A percentile compares a stretch with the other conserved stretches of the same genome.
Evolutionary conservation across 2,329 filamentous ascomycete genomes (phyloP).

Genomic region (Rhytidhysteron rufulum): DNA sequence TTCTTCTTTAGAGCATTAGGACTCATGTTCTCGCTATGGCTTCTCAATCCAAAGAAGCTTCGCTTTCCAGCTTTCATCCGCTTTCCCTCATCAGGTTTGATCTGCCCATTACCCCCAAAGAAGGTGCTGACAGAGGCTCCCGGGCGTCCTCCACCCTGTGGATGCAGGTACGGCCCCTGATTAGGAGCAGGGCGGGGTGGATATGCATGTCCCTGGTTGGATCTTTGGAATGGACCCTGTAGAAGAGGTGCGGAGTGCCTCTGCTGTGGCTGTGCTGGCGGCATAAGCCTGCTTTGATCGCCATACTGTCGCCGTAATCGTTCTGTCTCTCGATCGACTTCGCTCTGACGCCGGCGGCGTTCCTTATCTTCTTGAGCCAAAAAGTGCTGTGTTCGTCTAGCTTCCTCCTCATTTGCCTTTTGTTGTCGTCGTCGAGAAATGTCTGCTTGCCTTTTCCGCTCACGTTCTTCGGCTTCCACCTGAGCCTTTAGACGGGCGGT

Average conservation of each 20-base stretch:
- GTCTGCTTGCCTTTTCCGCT: slow-evolving; percentile 43
- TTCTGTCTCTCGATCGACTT: slow-evolving; percentile 69
- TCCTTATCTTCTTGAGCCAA: slow-evolving; percentile 46
- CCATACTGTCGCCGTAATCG: slow-evolving; percentile 68
- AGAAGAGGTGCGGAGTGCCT: slow-evolving; percentile 11
- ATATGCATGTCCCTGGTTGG: slow-evolving; percentile 10
- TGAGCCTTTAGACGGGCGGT: slow-evolving; percentile 45
- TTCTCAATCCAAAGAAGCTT: slow-evolving; percentile 35
- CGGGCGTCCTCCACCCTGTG: slow-evolving; percentile 17
- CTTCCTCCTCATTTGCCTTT: slow-evolving; percentile 55
- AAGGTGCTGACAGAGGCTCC: slow-evolving; percentile 30
- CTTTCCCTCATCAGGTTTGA: slow-evolving; percentile 19
- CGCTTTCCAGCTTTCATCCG: slow-evolving; percentile 29
- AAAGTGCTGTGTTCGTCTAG: slow-evolving; percentile 34
- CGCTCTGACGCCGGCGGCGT: slow-evolving; percentile 49
- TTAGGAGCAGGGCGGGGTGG: slow-evolving; percentile 13
- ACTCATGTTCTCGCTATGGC: slow-evolving; percentile 22
- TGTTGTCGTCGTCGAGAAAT: slow-evolving; percentile 53
- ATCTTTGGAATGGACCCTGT: slow-evolving; percentile 13
- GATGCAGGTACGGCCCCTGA: slow-evolving; percentile 29
- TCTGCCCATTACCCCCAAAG: slow-evolving; percentile 27
- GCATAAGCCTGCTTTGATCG: slow-evolving; percentile 30
- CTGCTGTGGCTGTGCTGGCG: slow-evolving; percentile 14
- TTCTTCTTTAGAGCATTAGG: slow-evolving; percentile 39
- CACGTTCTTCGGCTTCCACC: slow-evolving; percentile 41